Evolutionary conservation across 768 basidiomycete genomes (phyloP), one percentile per base, ranked within the genome.

Genomic region (Naganishia vaughanmartiniae): DNA sequence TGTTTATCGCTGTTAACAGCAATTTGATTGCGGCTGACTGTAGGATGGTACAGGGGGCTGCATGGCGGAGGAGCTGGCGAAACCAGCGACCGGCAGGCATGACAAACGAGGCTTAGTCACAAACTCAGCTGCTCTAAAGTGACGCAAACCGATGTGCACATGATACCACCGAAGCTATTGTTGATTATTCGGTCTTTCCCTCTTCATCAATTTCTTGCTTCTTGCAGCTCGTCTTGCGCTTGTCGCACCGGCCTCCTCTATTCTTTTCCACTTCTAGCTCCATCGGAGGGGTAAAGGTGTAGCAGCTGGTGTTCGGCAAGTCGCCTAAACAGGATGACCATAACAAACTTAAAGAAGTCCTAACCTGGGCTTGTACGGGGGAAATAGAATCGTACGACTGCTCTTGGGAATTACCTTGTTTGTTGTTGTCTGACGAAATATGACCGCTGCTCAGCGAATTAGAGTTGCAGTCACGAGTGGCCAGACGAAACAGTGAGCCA

Each of bases 311-410:
- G 48, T 51, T 51, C 48, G 48, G 24, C 48, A 51, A 26, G 48
- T 51, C 24, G 48, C 48, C 48, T 51, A 51, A 26, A n/a, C 24
- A 51, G 24, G 17, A 39, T 39, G 6, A 21, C 21, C 15, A 36
- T 21, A 34, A 36, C 34, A 34, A 42, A 17, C 33, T 33, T 39
- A 34, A 33, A 4, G 21, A n/a, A 15, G 12, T 34, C 10, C 57
- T 33, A 19, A 33, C 33, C 34, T 33, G 31, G 36, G 36, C 39
- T 36, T 36, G 15, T 15, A 45, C 39, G 24, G 39, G 60, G 60
- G 19, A 39, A 55, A 34, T 17, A 33, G 30, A 34, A 63, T 63
- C 60, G 60, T 63, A 45, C 60, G 39, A 63, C 60, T 42, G 60
- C 60, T 45, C 48, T 45, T 7, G 60, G 60, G 6, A 55, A 34